A percentile compares a stretch with the other conserved stretches of the same genome.
phyloP scores from a whole-genome alignment of 495 filamentous ascomycete genomes.

The Hypoxylon cercidicola region DNA sequence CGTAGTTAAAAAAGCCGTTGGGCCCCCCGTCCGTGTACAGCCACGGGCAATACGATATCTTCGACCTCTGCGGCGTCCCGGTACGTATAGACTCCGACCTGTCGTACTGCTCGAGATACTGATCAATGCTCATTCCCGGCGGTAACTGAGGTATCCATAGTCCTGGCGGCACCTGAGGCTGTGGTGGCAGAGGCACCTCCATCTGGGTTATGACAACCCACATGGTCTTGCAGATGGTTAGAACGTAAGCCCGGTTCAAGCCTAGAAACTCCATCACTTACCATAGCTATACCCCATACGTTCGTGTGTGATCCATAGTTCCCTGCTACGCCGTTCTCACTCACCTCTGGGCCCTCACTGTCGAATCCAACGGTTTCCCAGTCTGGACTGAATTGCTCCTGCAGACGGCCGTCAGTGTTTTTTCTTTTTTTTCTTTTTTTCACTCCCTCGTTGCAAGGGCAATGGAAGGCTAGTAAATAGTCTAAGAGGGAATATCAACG shows the following conservation, averaged over 20 bases:
- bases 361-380: slow-evolving; percentile 9
- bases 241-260: not conserved
- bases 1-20: not conserved
- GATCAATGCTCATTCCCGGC: no score
- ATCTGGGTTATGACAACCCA: slow-evolving; percentile 31
- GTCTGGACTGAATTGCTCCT: slow-evolving; percentile 33
- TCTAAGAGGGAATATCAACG: not conserved
- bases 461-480: not conserved
- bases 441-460: no score
- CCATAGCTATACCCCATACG: slow-evolving; percentile 24
- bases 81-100: no score
- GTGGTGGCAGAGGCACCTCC: slow-evolving; percentile 1
- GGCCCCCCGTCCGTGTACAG: slow-evolving; percentile 5
- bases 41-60: slow-evolving; percentile 30
- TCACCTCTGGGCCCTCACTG: not conserved
- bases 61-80: not conserved
- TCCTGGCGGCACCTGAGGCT: slow-evolving; percentile 17
- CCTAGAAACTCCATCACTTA: slow-evolving; percentile 1
- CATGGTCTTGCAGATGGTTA: slow-evolving; percentile 21
- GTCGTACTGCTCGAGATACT: no score
- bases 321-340: slow-evolving; percentile 6
- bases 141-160: not conserved
- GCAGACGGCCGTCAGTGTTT: not conserved
- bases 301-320: slow-evolving; percentile 23
- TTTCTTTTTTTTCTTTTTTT: no score